Percentiles rank a stretch among this genome's conserved stretches.
These are phyloP conservation scores for Trichoderma sp. DNA, from an alignment of 2,329 filamentous ascomycete genomes.

Conservation along the genomic window DNA sequence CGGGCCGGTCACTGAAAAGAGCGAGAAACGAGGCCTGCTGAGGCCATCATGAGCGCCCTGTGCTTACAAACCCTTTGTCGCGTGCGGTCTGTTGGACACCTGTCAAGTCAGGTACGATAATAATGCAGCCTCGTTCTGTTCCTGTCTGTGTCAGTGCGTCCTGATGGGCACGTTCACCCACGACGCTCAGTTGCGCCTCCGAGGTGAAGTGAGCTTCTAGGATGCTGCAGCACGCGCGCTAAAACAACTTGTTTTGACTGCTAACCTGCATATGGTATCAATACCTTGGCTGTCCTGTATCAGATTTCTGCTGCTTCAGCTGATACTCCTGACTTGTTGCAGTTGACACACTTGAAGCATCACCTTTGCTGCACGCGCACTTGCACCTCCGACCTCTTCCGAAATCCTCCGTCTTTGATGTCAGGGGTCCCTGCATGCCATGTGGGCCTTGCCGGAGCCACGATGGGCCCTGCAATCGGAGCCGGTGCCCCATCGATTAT, in stretches of 20 bases:
- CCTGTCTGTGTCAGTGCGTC: background rate
- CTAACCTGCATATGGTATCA: background rate
- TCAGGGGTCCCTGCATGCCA: constrained; percentile 13
- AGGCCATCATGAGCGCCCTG: background rate
- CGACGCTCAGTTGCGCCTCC: background rate
- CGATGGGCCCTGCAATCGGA: constrained; percentile 10
- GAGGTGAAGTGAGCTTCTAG: background rate
- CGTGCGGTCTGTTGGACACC: background rate
- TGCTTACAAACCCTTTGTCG: background rate
- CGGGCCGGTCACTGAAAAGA: background rate
- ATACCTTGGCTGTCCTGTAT: background rate
- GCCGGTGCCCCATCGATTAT: constrained; percentile 11
- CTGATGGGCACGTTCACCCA: background rate
- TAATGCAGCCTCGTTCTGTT: background rate
- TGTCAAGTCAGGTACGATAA: no score
- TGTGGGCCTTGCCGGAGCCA: constrained; percentile 17
- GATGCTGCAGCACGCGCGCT: background rate
- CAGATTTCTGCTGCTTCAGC: background rate
- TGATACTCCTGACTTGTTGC: constrained; percentile 6
- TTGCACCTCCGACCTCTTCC: constrained; percentile 7
- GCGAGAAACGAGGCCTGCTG: background rate
- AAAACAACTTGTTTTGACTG: background rate
- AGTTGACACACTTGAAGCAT: constrained; percentile 17
- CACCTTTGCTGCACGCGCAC: background rate
- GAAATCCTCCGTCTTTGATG: constrained; percentile 5